Conservation (phyloP, 352 stramenopile genomes). For the Phytopythium ostracodes region DNA sequence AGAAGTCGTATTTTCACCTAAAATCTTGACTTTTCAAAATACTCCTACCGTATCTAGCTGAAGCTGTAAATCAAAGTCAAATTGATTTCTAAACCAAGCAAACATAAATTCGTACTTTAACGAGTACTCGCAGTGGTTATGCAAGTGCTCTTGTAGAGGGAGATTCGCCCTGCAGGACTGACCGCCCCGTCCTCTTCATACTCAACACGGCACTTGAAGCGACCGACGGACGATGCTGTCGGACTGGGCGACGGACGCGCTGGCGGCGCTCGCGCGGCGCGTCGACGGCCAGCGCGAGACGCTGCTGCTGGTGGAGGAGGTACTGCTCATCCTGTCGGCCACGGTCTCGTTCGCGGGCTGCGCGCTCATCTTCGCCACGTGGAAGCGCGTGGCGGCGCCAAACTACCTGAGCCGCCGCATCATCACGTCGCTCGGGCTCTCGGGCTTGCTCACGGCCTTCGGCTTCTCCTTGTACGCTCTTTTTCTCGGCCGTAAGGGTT, state of each 20-base stretch:
- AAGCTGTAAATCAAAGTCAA: too few relatives aligned
- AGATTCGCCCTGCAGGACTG: background rate
- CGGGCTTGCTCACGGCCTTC: conserved; percentile 52
- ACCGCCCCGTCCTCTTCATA: background rate
- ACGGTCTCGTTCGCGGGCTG: conserved; percentile 63
- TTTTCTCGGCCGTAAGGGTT: background rate
- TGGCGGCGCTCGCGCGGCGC: background rate
- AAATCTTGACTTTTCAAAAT: too few relatives aligned
- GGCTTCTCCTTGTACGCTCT: conserved; percentile 52
- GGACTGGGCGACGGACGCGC: background rate
- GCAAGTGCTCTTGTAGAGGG: background rate
- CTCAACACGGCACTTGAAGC: background rate
- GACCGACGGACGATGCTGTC: background rate
- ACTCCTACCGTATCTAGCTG: too few relatives aligned
- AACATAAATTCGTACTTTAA: too few relatives aligned
- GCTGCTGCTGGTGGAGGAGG: conserved; percentile 36
- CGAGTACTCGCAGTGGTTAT: too few relatives aligned
- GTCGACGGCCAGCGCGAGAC: background rate
- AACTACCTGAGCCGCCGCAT: conserved; percentile 73
- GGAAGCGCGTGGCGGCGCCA: conserved; percentile 56
- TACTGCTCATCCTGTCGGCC: conserved; percentile 47
- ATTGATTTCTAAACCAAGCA: too few relatives aligned
- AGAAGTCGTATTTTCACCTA: background rate
- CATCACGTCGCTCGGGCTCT: conserved; percentile 61
- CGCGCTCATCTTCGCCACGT: conserved; percentile 63